Evolutionary conservation across 805 yeast species (phyloP), one percentile per base, ranked within the genome.

Genomic region (Metschnikowia vanudenii): DNA sequence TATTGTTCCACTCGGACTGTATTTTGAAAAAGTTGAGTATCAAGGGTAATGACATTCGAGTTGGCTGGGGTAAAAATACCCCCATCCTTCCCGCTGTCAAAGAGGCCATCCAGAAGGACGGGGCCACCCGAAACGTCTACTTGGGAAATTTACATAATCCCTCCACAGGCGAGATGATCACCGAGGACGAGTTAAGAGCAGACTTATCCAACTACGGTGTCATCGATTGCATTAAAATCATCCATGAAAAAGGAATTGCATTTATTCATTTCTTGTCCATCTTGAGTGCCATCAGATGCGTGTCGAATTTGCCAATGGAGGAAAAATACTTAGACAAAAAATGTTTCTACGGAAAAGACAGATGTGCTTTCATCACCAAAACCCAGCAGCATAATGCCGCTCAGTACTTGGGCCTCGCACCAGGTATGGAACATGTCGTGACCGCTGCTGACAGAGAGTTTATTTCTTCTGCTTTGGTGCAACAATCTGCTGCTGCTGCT

Each of bases 351-450:
- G 98, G 97, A 50, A 91, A 90, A 64, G 98, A 92, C 67, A 77
- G 98, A 67, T 88, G 94, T 71, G 96, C 97, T 2, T 89, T 89
- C 59, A 88, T 92, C 37, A 89, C 97, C 20, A 89, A 88, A 64
- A 87, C 97, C 14, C 97, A 94, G 67, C 96, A 90, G 68, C 97
- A 91, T 62, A 90, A 92, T 63, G 98, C 97, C 16, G 96, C 97
- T 3, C 96, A 91, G 64, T 92, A 89, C 62, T 70, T 92, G 45
- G 97, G 97, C 1, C 74, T 90, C 50, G 88, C 94, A 37, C 96
- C 96, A 16, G 94, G 95, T 24, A 80, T 84, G 77, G 96, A 87
- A 59, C 88, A 85, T 59, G 71, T 86, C 46, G 81, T 85, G 22
- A 84, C 88, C 47, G 82, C 82, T 46, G 85, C 87, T 8, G 84